Conservation (phyloP, 208 protist species). For the Crithidia bombi region DNA sequence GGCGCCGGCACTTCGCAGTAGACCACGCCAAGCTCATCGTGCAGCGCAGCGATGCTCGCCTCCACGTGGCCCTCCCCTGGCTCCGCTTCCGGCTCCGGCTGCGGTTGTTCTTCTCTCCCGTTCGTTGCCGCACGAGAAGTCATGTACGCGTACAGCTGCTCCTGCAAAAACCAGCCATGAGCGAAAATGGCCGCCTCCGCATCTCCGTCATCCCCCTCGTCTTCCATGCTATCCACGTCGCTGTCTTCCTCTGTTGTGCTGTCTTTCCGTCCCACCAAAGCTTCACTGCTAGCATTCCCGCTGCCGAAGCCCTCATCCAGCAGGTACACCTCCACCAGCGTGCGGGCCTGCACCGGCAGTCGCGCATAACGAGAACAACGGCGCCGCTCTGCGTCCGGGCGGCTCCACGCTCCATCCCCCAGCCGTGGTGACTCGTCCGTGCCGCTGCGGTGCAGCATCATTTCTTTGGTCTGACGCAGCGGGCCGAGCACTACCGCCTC, state of each 20-base stretch:
- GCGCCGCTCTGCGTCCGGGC: slow-evolving; percentile 26
- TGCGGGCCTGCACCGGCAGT: slow-evolving; percentile 51
- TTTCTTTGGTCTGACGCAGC: slow-evolving; percentile 59
- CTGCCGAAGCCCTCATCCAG: slow-evolving; percentile 42
- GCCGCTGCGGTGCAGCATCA: slow-evolving; percentile 64
- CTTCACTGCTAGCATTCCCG: too few relatives aligned
- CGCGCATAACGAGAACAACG: slow-evolving; percentile 49
- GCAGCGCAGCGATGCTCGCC: slow-evolving; percentile 23
- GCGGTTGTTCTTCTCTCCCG: background rate
- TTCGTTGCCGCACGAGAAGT: background rate
- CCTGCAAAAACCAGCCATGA: slow-evolving; percentile 39
- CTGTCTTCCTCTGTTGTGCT: too few relatives aligned
- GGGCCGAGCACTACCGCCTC: slow-evolving; percentile 53
- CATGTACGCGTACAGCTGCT: slow-evolving; percentile 35
- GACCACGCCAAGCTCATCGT: slow-evolving; percentile 52
- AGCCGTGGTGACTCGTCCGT: slow-evolving; percentile 62
- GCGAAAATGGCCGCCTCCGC: slow-evolving; percentile 28
- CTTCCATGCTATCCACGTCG: background rate
- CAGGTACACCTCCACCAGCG: slow-evolving; percentile 67
- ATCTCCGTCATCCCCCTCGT: slow-evolving; percentile 30
- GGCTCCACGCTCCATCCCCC: slow-evolving; percentile 35
- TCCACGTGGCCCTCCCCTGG: slow-evolving; percentile 14
- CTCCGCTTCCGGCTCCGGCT: background rate
- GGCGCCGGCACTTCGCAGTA: slow-evolving; percentile 63
- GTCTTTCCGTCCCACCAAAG: background rate